Evolutionary conservation across 129 eudicot genomes (phyloP).

Genomic region (Arctium lappa): DNA sequence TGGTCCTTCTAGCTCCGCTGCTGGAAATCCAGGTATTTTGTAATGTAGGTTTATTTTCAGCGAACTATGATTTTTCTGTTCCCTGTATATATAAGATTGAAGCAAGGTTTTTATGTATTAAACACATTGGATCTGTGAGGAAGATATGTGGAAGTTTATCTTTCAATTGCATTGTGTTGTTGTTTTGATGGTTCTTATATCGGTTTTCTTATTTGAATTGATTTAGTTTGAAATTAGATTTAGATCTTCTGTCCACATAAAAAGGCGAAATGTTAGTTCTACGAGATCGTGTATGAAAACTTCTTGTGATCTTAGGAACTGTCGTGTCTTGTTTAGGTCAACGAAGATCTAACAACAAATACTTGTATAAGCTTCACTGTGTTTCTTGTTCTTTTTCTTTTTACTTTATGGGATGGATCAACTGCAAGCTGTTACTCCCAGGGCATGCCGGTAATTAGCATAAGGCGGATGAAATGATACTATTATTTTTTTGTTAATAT

Average conservation of each 20-base stretch:
- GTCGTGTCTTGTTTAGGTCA: neutral
- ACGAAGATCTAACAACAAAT: neutral
- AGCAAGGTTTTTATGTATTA: neutral
- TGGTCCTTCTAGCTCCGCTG: constrained; percentile 82
- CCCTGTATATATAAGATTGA: neutral
- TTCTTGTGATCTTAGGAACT: neutral
- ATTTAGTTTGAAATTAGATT: neutral
- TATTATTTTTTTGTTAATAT: neutral
- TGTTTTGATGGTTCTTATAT: neutral
- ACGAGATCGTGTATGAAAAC: neutral
- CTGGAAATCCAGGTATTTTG: constrained; percentile 78
- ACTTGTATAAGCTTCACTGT: neutral
- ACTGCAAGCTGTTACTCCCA: neutral
- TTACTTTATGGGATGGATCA: neutral
- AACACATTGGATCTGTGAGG: constrained; percentile 3
- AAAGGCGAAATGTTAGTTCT: constrained; percentile 14
- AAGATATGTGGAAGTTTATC: neutral
- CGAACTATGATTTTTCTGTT: neutral
- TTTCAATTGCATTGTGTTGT: neutral
- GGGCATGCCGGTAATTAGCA: neutral
- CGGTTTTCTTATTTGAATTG: neutral
- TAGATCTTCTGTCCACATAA: neutral
- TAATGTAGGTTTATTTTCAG: constrained; percentile 10
- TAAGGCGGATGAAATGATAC: neutral
- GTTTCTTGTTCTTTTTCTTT: neutral